These are phyloP conservation scores for Ceriops tagal DNA, from an alignment of 345 rosid species.

Conservation along the genomic window DNA sequence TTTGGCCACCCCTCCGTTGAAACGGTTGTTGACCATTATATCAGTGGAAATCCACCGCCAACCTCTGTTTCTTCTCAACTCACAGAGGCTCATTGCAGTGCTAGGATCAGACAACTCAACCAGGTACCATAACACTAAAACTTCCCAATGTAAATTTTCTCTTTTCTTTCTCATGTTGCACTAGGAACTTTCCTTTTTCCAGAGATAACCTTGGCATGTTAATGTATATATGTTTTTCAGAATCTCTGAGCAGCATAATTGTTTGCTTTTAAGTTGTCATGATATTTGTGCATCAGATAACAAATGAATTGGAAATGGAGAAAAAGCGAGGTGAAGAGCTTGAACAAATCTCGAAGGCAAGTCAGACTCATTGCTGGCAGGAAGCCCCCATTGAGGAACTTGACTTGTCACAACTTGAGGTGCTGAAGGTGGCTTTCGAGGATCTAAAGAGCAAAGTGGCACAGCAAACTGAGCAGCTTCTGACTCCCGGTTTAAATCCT, in stretches of 20 bases:
- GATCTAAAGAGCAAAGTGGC: slow-evolving; percentile 36
- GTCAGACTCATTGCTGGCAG: slow-evolving; percentile 44
- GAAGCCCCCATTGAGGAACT: slow-evolving; percentile 38
- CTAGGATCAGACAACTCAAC: slow-evolving; percentile 41
- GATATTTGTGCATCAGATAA: slow-evolving; percentile 5
- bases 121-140: slow-evolving; percentile 9
- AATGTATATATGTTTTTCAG: too few species aligned
- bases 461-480: slow-evolving; percentile 25
- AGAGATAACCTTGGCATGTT: too few species aligned
- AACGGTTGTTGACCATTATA: slow-evolving; percentile 12
- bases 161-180: not conserved
- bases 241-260: not conserved
- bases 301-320: slow-evolving; percentile 41
- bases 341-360: slow-evolving; percentile 22
- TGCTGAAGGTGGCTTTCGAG: slow-evolving; percentile 32
- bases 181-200: not conserved
- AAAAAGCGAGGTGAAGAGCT: slow-evolving; percentile 39
- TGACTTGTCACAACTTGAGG: slow-evolving; percentile 27
- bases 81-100: slow-evolving; percentile 43
- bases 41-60: slow-evolving; percentile 16
- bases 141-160: not conserved
- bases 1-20: slow-evolving; percentile 24
- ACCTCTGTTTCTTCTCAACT: slow-evolving; percentile 26
- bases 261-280: not conserved
- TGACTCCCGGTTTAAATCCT: slow-evolving; percentile 3